Conservation (phyloP, 2,329 filamentous ascomycete genomes). For the Acrocalymma vagum region DNA sequence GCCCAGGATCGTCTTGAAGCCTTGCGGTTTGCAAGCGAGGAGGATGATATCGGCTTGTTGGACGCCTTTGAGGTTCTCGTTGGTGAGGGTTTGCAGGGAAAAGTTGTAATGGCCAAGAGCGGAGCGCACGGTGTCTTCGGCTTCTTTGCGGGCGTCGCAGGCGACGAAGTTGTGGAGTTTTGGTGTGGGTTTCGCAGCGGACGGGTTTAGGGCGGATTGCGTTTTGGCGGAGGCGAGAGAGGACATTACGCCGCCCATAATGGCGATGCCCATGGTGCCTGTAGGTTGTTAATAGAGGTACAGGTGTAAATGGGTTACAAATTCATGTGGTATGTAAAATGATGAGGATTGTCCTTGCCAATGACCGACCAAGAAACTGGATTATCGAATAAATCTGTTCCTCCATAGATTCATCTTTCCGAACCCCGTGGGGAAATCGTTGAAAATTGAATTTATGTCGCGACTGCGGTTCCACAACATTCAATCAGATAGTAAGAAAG, state of each 20-base stretch:
- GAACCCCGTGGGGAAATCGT: no score
- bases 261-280: conserved; percentile 88
- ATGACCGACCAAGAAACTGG: no score
- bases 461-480: no score
- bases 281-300: conserved; percentile 11
- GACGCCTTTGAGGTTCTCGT: conserved; percentile 75
- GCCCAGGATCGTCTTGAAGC: conserved; percentile 73
- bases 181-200: conserved; percentile 46
- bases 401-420: no score
- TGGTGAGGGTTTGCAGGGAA: conserved; percentile 71
- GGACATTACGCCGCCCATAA: conserved; percentile 80
- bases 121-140: conserved; percentile 72
- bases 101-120: conserved; percentile 71
- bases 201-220: conserved; percentile 48
- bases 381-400: no score
- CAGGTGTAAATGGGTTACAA: not conserved
- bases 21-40: conserved; percentile 82
- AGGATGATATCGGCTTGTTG: conserved; percentile 76
- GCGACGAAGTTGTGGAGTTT: conserved; percentile 79
- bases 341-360: not conserved
- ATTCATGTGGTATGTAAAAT: not conserved
- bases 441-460: no score
- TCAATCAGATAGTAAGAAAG: no score
- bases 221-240: conserved; percentile 64
- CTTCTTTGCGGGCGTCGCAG: conserved; percentile 76